Evolutionary conservation across 306 rosid genomes (phyloP).

Genomic region (Benincasa hispida): DNA sequence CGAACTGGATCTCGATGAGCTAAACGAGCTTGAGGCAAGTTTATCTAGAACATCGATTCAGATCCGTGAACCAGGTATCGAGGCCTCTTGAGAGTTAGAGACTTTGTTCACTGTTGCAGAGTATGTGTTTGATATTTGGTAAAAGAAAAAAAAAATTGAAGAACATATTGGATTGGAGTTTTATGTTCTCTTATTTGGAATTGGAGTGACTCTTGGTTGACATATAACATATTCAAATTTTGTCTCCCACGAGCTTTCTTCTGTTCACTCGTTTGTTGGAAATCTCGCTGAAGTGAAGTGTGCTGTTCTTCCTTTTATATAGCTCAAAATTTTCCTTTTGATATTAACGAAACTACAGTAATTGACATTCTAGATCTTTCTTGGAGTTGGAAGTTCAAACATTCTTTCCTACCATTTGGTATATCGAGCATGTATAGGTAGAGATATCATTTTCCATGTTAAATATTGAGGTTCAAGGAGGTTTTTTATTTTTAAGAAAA

Average conservation of each 20-base stretch:
- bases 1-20: slow-evolving; percentile 9
- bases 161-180: slow-evolving; percentile 4
- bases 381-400: too few species aligned
- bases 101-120: neutral
- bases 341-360: too few species aligned
- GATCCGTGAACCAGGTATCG: slow-evolving; percentile 8
- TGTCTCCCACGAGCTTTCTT: neutral
- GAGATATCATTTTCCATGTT: too few species aligned
- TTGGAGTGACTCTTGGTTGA: neutral
- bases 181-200: neutral
- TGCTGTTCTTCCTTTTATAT: neutral
- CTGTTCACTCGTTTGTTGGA: neutral
- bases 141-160: neutral
- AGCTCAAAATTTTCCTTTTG: too few species aligned
- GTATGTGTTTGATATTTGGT: slow-evolving; percentile 1
- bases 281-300: neutral
- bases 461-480: too few species aligned
- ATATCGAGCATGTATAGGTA: too few species aligned
- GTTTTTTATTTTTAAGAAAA: too few species aligned
- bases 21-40: slow-evolving; percentile 13
- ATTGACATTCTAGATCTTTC: too few species aligned
- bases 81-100: slow-evolving; percentile 3
- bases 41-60: slow-evolving; percentile 10
- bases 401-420: too few species aligned
- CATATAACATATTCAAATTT: slow-evolving; percentile 7